Base-by-base conservation (phyloP, 2,329 filamentous ascomycete genomes). In the Macrophomina phaseolina region DNA sequence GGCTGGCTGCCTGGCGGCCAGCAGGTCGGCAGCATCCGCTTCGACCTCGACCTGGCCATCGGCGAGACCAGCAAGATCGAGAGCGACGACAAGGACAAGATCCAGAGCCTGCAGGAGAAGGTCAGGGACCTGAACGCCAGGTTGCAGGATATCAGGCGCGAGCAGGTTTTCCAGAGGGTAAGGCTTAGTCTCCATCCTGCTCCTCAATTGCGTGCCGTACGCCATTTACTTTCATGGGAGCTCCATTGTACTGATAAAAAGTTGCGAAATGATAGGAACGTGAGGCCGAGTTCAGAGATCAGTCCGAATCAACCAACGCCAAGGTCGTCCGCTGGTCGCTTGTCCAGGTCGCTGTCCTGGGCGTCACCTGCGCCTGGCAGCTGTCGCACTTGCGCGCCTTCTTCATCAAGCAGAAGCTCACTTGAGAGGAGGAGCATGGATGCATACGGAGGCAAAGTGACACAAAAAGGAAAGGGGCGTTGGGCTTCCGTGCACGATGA, bases 331-430 rank as follows among this genome's bases (percentile, higher is more conserved):
- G 93, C 73, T 99, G 95, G 94, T 94, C 95, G 71, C 76, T 97
- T 71, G 90, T 98, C 72, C 95, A 99, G 81, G 83, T 98, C 68
- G 86, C 89, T 63, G 88, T 98, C 45, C 85, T 99, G 64, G 92
- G 90, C 65, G 85, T 90, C 66, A 97, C 95, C 40, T 99, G 95
- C 82, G 92, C 93, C 69, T 99, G 95, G 95, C 95, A 99, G 81
- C 85, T 99, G 55, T 97, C 93, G 64, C 94, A 99, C 81, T 86
- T 99, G 74, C 88, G 95, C 73, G 91, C 92, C 55, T 99, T 99
- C 87, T 99, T 99, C 84, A 99, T 99, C 85, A 99, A 99, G 87
- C 94, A 98, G 85, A 99, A 99, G 87, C 89, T 99, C 79, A 98
- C 95, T 68, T 99, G 88, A 81, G 62, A 23, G 7, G 40, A 18